Conservation (phyloP, 768 basidiomycete genomes). For the Naganishia kalamii region DNA sequence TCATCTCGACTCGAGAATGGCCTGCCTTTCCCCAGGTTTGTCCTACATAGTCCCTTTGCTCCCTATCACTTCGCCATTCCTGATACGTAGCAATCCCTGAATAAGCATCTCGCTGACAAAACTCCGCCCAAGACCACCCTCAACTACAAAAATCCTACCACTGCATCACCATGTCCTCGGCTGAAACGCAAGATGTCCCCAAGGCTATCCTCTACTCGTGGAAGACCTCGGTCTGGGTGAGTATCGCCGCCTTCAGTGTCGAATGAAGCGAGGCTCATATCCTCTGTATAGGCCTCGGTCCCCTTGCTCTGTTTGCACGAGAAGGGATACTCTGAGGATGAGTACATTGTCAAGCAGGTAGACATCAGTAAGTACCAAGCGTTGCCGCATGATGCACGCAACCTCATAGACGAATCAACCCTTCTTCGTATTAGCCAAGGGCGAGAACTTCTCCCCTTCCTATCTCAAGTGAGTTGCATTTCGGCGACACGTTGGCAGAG, state of each 20-base stretch:
- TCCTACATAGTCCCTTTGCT: no score
- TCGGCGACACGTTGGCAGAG: not conserved
- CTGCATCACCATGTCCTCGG: not conserved
- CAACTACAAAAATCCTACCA: not conserved
- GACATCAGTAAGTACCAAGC: conserved; percentile 53
- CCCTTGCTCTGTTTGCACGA: conserved; percentile 51
- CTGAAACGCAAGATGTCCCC: conserved; percentile 32
- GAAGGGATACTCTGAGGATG: conserved; percentile 77
- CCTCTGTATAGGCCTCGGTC: conserved; percentile 39
- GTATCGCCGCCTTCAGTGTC: not conserved
- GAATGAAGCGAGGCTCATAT: not conserved
- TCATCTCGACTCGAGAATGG: no score
- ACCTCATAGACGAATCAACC: not conserved
- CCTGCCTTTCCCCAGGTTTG: no score
- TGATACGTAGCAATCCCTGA: no score
- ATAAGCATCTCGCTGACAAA: not conserved
- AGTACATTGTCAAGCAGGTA: conserved; percentile 63
- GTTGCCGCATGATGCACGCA: not conserved
- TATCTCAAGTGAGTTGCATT: conserved; percentile 50
- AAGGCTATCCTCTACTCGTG: conserved; percentile 78
- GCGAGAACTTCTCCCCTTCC: conserved; percentile 63
- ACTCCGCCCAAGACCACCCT: not conserved
- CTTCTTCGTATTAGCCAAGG: conserved; percentile 18
- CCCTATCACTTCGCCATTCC: no score
- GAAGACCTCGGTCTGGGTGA: conserved; percentile 56